Conservation (phyloP, 2,329 filamentous ascomycete genomes). For the Pyricularia sp. region DNA sequence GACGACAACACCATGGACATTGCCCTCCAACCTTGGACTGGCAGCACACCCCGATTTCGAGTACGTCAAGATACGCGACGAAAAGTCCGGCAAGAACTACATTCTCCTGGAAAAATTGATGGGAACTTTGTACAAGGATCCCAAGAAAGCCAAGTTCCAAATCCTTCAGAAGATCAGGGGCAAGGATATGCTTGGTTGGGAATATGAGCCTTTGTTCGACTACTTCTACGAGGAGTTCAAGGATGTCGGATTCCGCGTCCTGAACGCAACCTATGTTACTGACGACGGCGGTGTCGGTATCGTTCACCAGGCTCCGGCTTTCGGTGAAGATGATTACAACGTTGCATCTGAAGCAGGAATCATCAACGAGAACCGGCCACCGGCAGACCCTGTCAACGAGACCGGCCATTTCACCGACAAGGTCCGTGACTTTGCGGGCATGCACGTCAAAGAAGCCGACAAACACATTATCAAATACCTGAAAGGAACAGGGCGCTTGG, state of each 20-base stretch:
- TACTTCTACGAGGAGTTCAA: slow-evolving; percentile 89
- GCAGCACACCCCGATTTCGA: slow-evolving; percentile 69
- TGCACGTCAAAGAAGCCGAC: slow-evolving; percentile 87
- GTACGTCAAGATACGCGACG: slow-evolving; percentile 77
- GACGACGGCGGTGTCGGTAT: slow-evolving; percentile 87
- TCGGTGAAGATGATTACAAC: slow-evolving; percentile 93
- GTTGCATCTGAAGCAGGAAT: slow-evolving; percentile 68
- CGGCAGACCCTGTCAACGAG: slow-evolving; percentile 89
- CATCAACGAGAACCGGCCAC: slow-evolving; percentile 64
- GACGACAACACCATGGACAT: slow-evolving; percentile 63
- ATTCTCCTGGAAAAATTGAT: slow-evolving; percentile 77
- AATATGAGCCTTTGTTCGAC: slow-evolving; percentile 79
- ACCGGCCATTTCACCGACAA: slow-evolving; percentile 69
- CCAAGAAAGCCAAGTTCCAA: slow-evolving; percentile 92
- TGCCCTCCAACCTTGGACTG: slow-evolving; percentile 67
- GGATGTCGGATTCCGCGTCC: slow-evolving; percentile 69
- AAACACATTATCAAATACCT: slow-evolving; percentile 88
- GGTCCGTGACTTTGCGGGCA: slow-evolving; percentile 72
- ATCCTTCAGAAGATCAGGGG: slow-evolving; percentile 72
- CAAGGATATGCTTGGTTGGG: slow-evolving; percentile 78
- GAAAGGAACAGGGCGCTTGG: slow-evolving; percentile 64
- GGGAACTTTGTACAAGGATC: slow-evolving; percentile 81
- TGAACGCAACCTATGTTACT: slow-evolving; percentile 81
- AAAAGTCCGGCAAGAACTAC: slow-evolving; percentile 73
- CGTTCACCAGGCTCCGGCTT: slow-evolving; percentile 87